Conservation (phyloP, 257 asterid genomes). For the Fraxinus cuspidata region DNA sequence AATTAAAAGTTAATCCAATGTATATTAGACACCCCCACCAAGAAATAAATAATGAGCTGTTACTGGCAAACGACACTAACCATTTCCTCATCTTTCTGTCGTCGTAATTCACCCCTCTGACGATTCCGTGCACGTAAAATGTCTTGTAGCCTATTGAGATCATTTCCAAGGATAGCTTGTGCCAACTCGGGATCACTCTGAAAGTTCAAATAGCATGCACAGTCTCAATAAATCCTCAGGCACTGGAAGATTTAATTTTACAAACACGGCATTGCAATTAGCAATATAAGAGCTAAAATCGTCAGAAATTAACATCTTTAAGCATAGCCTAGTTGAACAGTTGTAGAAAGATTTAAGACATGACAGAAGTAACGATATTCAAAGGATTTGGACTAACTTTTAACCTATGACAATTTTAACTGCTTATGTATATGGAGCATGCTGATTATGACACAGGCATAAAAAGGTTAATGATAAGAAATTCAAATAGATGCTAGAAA, state of each 20-base stretch:
- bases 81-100: constrained; percentile 88
- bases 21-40: constrained; percentile 7
- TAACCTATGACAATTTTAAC: neutral
- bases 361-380: neutral
- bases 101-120: constrained; percentile 70
- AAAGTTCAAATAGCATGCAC: constrained; percentile 35
- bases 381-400: neutral
- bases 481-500: neutral
- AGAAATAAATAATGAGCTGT: constrained; percentile 17
- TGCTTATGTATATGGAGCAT: neutral
- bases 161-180: constrained; percentile 91
- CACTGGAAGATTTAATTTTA: neutral
- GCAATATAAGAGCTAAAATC: neutral
- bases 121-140: constrained; percentile 71
- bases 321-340: neutral
- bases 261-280: neutral
- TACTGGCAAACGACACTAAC: constrained; percentile 43
- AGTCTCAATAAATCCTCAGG: constrained; percentile 19
- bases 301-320: neutral
- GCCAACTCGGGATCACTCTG: constrained; percentile 97
- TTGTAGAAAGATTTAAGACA: neutral
- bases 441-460: neutral
- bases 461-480: neutral
- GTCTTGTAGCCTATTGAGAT: constrained; percentile 81
- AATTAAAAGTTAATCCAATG: constrained; percentile 12